Evolutionary conservation across 1,284 basidiomycete species (phyloP).

Genomic region (Psilocybe mexicana): DNA sequence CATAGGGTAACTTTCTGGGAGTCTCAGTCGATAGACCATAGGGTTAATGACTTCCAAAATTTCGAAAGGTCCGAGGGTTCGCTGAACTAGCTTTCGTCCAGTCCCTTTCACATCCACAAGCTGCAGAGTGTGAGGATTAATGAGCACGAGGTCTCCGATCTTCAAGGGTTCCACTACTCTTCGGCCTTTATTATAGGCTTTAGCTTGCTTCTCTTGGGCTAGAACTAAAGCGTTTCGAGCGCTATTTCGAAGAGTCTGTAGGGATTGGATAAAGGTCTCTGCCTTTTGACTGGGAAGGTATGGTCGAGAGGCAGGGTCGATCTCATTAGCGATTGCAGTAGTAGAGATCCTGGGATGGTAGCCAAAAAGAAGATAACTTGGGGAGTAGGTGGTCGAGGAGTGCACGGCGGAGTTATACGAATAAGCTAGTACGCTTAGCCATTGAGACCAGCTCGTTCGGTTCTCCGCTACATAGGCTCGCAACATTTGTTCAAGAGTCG

Average conservation of each 20-base stretch:
- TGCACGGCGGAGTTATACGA: slow-evolving; percentile 12
- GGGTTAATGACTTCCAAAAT: too few relatives aligned
- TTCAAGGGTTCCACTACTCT: neutral
- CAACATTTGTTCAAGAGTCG: slow-evolving; percentile 14
- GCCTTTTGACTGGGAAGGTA: neutral
- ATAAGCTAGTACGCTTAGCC: slow-evolving; percentile 3
- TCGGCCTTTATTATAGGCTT: slow-evolving; percentile 10
- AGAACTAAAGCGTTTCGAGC: neutral
- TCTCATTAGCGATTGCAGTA: neutral
- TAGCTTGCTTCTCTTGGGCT: slow-evolving; percentile 3
- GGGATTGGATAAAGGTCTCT: neutral
- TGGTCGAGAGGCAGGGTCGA: too few relatives aligned
- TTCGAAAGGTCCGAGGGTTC: too few relatives aligned
- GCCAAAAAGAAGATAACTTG: neutral
- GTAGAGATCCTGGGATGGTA: neutral
- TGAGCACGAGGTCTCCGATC: slow-evolving; percentile 7
- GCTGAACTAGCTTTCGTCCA: too few relatives aligned
- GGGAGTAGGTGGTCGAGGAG: slow-evolving; percentile 1
- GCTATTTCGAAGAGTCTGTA: neutral
- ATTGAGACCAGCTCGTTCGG: slow-evolving; percentile 1
- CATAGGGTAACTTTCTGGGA: too few relatives aligned
- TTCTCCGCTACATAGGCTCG: slow-evolving; percentile 10
- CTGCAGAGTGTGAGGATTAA: slow-evolving; percentile 13
- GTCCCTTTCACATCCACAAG: neutral
- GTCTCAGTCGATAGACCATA: too few relatives aligned